Conservation (phyloP, 2,329 filamentous ascomycete genomes). For the Onygenales sp. region DNA sequence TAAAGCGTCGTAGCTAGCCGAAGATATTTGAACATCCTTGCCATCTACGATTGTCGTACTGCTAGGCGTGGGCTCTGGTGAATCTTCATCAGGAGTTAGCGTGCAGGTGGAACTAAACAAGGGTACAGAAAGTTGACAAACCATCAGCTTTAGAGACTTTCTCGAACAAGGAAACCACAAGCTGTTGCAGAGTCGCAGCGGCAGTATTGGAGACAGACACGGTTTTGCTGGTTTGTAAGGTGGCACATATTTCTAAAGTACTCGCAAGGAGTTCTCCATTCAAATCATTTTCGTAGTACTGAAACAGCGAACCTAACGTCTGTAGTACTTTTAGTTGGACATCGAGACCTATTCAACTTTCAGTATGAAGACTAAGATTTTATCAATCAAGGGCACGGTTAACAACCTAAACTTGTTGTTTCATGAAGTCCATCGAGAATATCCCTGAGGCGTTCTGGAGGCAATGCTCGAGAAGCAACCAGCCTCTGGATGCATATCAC, state of each 20-base stretch:
- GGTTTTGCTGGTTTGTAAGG: conserved; percentile 84
- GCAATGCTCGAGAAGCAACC: conserved; percentile 70
- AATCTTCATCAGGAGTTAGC: background rate
- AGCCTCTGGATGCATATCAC: conserved; percentile 83
- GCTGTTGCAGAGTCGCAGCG: conserved; percentile 88
- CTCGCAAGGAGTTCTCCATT: conserved; percentile 72
- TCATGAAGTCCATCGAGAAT: conserved; percentile 82
- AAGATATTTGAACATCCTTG: conserved; percentile 55
- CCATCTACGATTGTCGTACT: conserved; percentile 41
- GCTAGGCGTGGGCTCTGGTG: background rate
- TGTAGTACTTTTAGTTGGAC: conserved; percentile 95
- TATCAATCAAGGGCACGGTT: background rate
- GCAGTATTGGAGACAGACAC: conserved; percentile 91
- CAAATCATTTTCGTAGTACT: conserved; percentile 79
- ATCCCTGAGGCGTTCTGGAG: conserved; percentile 69
- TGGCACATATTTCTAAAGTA: conserved; percentile 81
- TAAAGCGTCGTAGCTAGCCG: conserved; percentile 78
- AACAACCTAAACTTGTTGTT: conserved; percentile 60
- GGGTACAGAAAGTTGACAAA: conserved; percentile 31
- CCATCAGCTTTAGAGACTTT: conserved; percentile 77
- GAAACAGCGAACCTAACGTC: conserved; percentile 75
- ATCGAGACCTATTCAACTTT: conserved; percentile 51
- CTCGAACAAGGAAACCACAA: conserved; percentile 87
- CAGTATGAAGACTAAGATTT: conserved; percentile 11
- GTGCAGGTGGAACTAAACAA: background rate